Percentiles rank a stretch among this genome's conserved stretches.
These are phyloP conservation scores for Rhododendron ovatum DNA, from an alignment of 148 eudicot genomes.

Conservation along the genomic window DNA sequence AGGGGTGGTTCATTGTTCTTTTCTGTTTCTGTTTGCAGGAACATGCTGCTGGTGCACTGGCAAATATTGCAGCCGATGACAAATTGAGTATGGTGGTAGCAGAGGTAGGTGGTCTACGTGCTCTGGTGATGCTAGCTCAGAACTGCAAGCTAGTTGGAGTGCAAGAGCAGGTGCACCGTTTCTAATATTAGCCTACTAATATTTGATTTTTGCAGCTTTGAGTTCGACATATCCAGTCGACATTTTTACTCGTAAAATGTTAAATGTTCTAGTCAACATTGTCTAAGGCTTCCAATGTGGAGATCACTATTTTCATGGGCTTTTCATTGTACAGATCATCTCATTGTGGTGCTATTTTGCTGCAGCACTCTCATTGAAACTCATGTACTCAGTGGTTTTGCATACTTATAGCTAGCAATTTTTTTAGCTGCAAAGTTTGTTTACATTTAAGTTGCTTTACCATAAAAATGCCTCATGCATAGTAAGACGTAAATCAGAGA, in stretches of 20 bases:
- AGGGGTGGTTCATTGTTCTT: not conserved
- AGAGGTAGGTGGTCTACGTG: constrained; percentile 76
- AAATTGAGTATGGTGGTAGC: constrained; percentile 94
- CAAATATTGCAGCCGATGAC: constrained; percentile 91
- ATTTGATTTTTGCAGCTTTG: not conserved
- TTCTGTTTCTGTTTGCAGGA: constrained; percentile 48
- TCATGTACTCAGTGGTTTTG: not conserved
- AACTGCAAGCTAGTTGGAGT: constrained; percentile 82
- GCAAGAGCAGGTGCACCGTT: constrained; percentile 74
- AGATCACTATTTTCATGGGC: not conserved
- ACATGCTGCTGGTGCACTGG: constrained; percentile 93
- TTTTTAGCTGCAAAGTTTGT: not conserved
- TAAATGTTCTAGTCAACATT: not conserved
- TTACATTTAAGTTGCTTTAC: not conserved
- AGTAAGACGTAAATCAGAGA: not conserved
- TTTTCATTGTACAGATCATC: not conserved
- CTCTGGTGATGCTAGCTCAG: constrained; percentile 81
- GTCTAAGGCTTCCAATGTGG: not conserved
- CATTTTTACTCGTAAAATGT: not conserved
- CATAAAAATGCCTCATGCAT: not conserved
- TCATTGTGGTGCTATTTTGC: constrained; percentile 3
- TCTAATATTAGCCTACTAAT: not conserved
- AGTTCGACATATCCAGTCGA: not conserved
- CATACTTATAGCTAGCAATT: not conserved
- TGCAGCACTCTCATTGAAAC: not conserved